Evolutionary conservation across 306 rosid genomes (phyloP).

Genomic region (Prosopis cineraria): DNA sequence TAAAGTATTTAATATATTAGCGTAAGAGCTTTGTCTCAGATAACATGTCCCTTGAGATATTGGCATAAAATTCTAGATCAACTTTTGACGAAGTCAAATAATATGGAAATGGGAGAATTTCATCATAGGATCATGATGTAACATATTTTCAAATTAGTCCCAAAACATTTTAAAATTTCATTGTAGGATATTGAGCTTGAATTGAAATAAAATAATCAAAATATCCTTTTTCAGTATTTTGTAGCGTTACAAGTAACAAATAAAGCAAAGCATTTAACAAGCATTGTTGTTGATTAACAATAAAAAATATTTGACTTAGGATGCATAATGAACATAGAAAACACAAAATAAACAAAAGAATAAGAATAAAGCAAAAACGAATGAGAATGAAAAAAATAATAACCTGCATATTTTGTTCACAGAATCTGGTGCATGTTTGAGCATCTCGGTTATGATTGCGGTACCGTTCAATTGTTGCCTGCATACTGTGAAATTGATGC

Average conservation of each 20-base stretch:
- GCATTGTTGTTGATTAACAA: too few species aligned
- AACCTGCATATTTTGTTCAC: slow-evolving; percentile 53
- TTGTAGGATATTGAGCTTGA: too few species aligned
- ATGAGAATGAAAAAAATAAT: neutral
- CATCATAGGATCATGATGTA: too few species aligned
- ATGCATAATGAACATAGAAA: neutral
- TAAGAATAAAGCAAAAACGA: neutral
- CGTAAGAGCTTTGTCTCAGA: neutral
- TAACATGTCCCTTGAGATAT: neutral
- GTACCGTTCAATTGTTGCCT: slow-evolving; percentile 51
- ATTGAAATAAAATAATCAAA: too few species aligned
- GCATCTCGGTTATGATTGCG: slow-evolving; percentile 39
- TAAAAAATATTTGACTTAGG: too few species aligned
- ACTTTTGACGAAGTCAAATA: neutral
- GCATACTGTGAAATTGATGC: neutral
- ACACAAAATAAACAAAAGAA: neutral
- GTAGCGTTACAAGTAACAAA: too few species aligned
- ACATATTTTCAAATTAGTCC: too few species aligned
- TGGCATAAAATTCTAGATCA: neutral
- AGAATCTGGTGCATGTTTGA: slow-evolving; percentile 32
- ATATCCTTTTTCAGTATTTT: too few species aligned
- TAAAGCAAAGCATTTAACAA: too few species aligned
- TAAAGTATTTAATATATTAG: too few species aligned
- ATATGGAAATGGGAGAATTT: too few species aligned
- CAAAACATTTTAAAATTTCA: too few species aligned